Base-by-base conservation (phyloP, 2,329 filamentous ascomycete genomes). In the Trematosphaeria pertusa region DNA sequence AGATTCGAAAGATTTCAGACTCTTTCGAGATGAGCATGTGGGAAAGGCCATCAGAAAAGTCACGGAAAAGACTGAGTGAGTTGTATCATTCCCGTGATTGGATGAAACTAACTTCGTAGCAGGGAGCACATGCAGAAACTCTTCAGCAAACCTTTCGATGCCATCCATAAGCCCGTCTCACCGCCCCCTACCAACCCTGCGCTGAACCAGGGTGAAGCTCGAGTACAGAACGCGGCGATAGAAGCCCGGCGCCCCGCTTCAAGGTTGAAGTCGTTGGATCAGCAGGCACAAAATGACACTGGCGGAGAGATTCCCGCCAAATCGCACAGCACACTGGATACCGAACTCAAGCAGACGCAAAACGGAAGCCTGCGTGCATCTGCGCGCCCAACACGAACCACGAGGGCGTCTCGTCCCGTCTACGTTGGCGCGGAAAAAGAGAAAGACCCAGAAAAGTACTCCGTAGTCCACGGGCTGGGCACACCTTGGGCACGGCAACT, bases 401-500 rank as follows among this genome's bases (percentile, higher is more conserved):
- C 48, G 6, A 37, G 48, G 24, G 36, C 43, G 12, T 41, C 9
- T 2, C 18, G 20, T 5, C n/a, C 17, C 4, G 7, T 26, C 12
- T 28, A 38, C 19, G 9, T 37, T 5, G 35, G 43, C 2, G 9
- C 6, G 11, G 22, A 51, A 35, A 26, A 30, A 15, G 20, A 30
- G 19, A 14, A 20, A 10, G 10, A 22, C 26, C 22, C 45, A 12
- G 31, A 46, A 1, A 63, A 56, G 28, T 66, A 46, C 30, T 69
- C 63, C 0, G 32, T 53, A 5, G 45, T 47, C 7, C 18, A 35
- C 19, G 67, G 69, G 2, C 50, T 73, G 3, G 70, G 69, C 0
- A 20, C 30, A 11, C 52, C 26, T 2, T 73, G 70, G 70, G 32
- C 45, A 18, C 61, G 56, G 59, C 60, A 87, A 1, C 75, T 92